Evolutionary conservation across 2,329 filamentous ascomycete species (phyloP).

Genomic region (Aureobasidium sp.): DNA sequence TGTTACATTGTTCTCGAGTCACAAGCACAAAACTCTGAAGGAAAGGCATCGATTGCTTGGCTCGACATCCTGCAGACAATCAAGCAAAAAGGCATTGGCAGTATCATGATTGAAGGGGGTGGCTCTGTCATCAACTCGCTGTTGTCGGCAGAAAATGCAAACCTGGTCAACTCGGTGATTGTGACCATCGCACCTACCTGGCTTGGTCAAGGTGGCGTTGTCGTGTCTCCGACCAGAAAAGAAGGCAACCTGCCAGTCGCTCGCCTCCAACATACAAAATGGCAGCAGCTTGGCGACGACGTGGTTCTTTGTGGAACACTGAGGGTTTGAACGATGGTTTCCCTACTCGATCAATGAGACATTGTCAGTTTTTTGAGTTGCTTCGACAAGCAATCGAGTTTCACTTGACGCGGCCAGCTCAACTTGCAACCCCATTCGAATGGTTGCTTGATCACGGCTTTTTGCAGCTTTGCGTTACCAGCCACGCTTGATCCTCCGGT

Average conservation of each 20-base stretch:
- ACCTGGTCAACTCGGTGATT: constrained; percentile 69
- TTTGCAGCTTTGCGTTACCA: not conserved
- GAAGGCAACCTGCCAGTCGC: constrained; percentile 50
- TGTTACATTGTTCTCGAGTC: constrained; percentile 20
- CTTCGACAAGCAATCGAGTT: not conserved
- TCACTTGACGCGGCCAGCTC: not conserved
- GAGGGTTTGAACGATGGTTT: not conserved
- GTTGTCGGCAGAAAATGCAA: constrained; percentile 51
- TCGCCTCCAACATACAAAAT: constrained; percentile 59
- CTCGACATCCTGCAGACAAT: constrained; percentile 54
- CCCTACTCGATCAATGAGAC: not conserved
- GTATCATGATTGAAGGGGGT: constrained; percentile 90
- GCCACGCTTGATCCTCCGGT: too few relatives aligned
- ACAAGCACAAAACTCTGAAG: not conserved
- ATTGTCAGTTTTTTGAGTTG: not conserved
- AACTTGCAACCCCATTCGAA: too few relatives aligned
- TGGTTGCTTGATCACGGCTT: not conserved
- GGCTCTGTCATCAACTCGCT: constrained; percentile 75
- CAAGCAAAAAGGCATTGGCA: constrained; percentile 54
- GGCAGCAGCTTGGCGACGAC: constrained; percentile 75
- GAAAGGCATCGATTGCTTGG: constrained; percentile 42
- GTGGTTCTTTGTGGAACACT: constrained; percentile 71
- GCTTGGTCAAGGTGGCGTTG: constrained; percentile 74
- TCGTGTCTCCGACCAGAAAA: constrained; percentile 62
- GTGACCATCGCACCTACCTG: constrained; percentile 86